Percentiles rank a stretch among this genome's conserved stretches.
These are phyloP conservation scores for Gastroboletus turbinatus DNA, from an alignment of 1,284 basidiomycete genomes.

Conservation along the genomic window DNA sequence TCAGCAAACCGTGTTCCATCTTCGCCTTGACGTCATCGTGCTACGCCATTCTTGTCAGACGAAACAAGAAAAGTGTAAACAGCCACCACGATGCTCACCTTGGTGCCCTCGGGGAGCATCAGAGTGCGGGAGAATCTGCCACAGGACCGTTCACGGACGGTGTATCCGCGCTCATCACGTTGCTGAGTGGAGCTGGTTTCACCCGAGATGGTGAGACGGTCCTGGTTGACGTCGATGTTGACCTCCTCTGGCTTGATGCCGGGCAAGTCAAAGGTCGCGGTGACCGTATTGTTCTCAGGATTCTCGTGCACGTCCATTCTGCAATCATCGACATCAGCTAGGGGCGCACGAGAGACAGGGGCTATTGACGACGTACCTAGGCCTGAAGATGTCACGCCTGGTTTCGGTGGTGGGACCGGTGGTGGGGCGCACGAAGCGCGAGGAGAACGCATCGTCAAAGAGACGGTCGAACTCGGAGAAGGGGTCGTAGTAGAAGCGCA, in stretches of 20 bases:
- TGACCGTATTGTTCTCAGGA: conserved; percentile 40
- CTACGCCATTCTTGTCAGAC: conserved; percentile 22
- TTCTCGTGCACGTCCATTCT: conserved; percentile 52
- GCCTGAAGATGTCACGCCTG: conserved; percentile 23
- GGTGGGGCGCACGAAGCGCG: conserved; percentile 28
- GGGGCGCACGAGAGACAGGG: not conserved
- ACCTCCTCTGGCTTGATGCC: conserved; percentile 46
- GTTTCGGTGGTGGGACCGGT: conserved; percentile 3
- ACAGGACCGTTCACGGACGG: conserved; percentile 48
- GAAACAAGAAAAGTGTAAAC: not conserved
- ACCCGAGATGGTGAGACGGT: conserved; percentile 46
- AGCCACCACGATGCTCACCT: conserved; percentile 35
- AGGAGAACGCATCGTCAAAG: conserved; percentile 46
- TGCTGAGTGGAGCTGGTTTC: conserved; percentile 38
- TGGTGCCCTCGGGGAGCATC: conserved; percentile 46
- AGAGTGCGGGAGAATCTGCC: conserved; percentile 49
- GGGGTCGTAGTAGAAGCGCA: conserved; percentile 46
- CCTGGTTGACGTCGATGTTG: conserved; percentile 42
- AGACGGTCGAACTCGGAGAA: conserved; percentile 52
- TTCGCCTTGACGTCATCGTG: conserved; percentile 42
- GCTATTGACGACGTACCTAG: conserved; percentile 20
- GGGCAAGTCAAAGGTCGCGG: conserved; percentile 50
- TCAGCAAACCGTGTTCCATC: conserved; percentile 45
- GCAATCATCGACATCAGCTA: not conserved
- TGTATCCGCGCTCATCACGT: conserved; percentile 44